Evolutionary conservation across 2,329 filamentous ascomycete genomes (phyloP), one percentile per base, ranked within the genome.

Genomic region (Conoideocrella luteorostrata): DNA sequence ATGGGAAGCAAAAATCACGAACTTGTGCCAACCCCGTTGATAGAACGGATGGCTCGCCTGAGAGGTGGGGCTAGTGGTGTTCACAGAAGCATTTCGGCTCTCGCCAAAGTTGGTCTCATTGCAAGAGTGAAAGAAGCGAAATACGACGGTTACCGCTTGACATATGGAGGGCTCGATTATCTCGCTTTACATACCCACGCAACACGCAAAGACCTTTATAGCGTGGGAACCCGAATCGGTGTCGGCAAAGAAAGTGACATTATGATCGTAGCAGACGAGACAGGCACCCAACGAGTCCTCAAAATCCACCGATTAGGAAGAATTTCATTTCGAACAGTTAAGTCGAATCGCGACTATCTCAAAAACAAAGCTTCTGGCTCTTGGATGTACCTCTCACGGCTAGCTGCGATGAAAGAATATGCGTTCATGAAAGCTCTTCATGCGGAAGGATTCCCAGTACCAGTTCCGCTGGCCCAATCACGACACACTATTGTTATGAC

Each of bases 211-310:
- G 78, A 77, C 44, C 78, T 97, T 32, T 97, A 95, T 75, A 94
- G 87, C 53, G 88, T 97, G 4, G 93, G 93, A 42, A 93, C 86
- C 64, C 86, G 94, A 58, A 88, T 98, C 52, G 93, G 94, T 38
- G 90, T 97, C 3, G 93, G 93, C 43, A 98, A 98, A 65, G 93
- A 98, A 69, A 95, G 88, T 54, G 93, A 98, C 60, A 97, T 98
- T 59, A 86, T 94, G 65, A 84, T 97, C 46, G 90, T 95, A 39
- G 91, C 93, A 44, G 82, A 89, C 56, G 75, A 88, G 41, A 76
- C 75, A 5, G 89, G 88, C 46, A 71, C 72, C 17, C 89, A 96
- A 61, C 75, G 78, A 48, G 85, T 98, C 13, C 76, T 98, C 53
- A 98, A 98, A 70, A 95, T 98, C 57, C 93, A 98, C 67, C 82